phyloP scores from a whole-genome alignment of 805 yeast species.

The Vanderwaltozyma tropicalis region DNA sequence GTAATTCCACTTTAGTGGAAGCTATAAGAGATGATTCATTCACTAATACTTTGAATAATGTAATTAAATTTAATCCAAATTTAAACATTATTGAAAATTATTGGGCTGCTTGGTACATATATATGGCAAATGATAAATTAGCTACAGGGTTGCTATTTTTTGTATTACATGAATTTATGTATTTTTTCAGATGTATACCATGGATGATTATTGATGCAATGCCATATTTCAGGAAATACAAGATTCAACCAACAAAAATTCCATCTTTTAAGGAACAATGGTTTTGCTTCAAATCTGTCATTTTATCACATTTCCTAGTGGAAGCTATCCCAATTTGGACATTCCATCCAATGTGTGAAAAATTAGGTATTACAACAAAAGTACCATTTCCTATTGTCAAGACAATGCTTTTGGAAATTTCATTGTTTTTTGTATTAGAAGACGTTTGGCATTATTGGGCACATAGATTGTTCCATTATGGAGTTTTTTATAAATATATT shows the following conservation, averaged over 20 bases:
- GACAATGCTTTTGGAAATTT: slow-evolving; percentile 52
- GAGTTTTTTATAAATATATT: slow-evolving; percentile 73
- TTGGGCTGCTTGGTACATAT: slow-evolving; percentile 81
- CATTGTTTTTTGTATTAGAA: slow-evolving; percentile 71
- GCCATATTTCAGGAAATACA: slow-evolving; percentile 70
- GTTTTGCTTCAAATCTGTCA: slow-evolving; percentile 76
- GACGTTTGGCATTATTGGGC: slow-evolving; percentile 93
- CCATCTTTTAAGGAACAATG: slow-evolving; percentile 75
- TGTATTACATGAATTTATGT: slow-evolving; percentile 67
- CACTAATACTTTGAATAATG: slow-evolving; percentile 14
- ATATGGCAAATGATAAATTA: slow-evolving; percentile 68
- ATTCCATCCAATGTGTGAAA: slow-evolving; percentile 78
- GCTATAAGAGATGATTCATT: slow-evolving; percentile 7
- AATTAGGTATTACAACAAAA: slow-evolving; percentile 56
- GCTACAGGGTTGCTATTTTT: slow-evolving; percentile 83
- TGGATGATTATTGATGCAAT: slow-evolving; percentile 77
- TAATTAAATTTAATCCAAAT: slow-evolving; percentile 30
- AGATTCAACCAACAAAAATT: slow-evolving; percentile 71
- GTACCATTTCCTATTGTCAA: slow-evolving; percentile 71
- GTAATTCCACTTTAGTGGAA: slow-evolving; percentile 15
- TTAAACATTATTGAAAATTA: slow-evolving; percentile 47
- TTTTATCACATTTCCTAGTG: slow-evolving; percentile 72
- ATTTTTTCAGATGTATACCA: slow-evolving; percentile 82
- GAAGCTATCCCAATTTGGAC: slow-evolving; percentile 93
- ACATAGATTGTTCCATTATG: slow-evolving; percentile 78